phyloP scores from a whole-genome alignment of 257 asterid species.

The Fraxinus excelsior region DNA sequence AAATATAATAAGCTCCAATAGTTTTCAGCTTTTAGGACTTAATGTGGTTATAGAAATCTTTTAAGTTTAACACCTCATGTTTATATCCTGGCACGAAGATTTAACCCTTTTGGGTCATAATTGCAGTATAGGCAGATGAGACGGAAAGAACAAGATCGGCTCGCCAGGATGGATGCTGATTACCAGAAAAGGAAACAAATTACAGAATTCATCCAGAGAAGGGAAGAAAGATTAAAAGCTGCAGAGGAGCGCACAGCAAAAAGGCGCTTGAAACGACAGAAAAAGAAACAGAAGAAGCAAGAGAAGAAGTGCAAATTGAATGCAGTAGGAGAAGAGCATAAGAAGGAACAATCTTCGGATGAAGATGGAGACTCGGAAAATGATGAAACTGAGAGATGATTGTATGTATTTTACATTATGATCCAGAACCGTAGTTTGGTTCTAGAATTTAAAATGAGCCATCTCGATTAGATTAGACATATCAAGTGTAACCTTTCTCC shows the following conservation, averaged over 20 bases:
- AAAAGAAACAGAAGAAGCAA: conserved; percentile 80
- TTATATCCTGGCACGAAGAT: background rate
- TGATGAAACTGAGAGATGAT: conserved; percentile 35
- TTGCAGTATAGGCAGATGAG: conserved; percentile 97
- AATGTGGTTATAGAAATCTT: background rate
- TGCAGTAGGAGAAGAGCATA: conserved; percentile 48
- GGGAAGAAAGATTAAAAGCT: conserved; percentile 85
- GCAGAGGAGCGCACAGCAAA: conserved; percentile 89
- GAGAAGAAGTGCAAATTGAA: conserved; percentile 46
- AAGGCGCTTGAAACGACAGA: conserved; percentile 78
- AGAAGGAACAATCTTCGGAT: conserved; percentile 53
- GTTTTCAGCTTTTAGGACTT: background rate
- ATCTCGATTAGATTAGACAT: conserved; percentile 19
- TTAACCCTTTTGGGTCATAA: conserved; percentile 21
- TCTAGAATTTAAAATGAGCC: conserved; percentile 5
- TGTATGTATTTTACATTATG: background rate
- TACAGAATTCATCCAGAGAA: conserved; percentile 68
- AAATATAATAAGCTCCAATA: background rate
- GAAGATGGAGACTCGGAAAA: conserved; percentile 55
- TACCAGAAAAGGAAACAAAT: conserved; percentile 68
- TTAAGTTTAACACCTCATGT: too few species aligned
- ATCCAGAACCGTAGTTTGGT: background rate
- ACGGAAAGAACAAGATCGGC: conserved; percentile 92
- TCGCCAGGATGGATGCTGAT: conserved; percentile 93
- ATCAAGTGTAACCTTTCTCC: conserved; percentile 26